These are phyloP conservation scores for Chalaropsis ovoidea DNA, from an alignment of 2,329 filamentous ascomycete genomes.

Conservation along the genomic window DNA sequence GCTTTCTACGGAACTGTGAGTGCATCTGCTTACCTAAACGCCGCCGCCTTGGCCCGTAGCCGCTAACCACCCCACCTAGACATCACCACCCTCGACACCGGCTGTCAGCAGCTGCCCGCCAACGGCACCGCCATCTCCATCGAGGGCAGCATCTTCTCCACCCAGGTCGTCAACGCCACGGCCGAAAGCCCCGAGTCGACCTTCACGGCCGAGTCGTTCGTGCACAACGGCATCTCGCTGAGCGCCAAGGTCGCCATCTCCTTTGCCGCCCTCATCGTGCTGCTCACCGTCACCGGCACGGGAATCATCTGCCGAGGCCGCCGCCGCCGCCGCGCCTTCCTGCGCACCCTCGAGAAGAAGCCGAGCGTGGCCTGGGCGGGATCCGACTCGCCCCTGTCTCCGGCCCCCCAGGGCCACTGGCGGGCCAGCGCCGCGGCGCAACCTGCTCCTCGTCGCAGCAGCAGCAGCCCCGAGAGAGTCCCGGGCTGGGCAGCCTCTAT, in stretches of 20 bases:
- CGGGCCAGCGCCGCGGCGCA: conserved; percentile 25
- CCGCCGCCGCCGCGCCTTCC: conserved; percentile 43
- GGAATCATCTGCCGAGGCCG: conserved; percentile 48
- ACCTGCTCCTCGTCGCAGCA: background rate
- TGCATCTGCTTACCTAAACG: conserved; percentile 15
- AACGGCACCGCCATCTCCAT: conserved; percentile 42
- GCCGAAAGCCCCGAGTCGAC: conserved; percentile 37
- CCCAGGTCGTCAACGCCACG: conserved; percentile 40
- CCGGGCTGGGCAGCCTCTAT: conserved; percentile 18
- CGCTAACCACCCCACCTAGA: conserved; percentile 31
- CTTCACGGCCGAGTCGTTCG: conserved; percentile 35
- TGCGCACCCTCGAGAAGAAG: conserved; percentile 39
- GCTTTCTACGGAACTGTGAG: conserved; percentile 47
- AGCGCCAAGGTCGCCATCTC: conserved; percentile 51
- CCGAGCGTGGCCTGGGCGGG: conserved; percentile 18
- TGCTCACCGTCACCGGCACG: conserved; percentile 43
- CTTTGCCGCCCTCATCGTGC: conserved; percentile 40
- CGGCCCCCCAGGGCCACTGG: conserved; percentile 25
- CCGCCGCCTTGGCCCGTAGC: background rate
- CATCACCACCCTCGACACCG: conserved; percentile 44
- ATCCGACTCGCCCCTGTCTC: conserved; percentile 28
- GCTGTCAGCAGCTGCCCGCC: conserved; percentile 44
- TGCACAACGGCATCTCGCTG: conserved; percentile 40
- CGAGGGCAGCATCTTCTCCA: conserved; percentile 45
- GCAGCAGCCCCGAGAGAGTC: background rate